Conservation (phyloP, 164 flowering plant species). For the Cinnamomum micranthum region DNA sequence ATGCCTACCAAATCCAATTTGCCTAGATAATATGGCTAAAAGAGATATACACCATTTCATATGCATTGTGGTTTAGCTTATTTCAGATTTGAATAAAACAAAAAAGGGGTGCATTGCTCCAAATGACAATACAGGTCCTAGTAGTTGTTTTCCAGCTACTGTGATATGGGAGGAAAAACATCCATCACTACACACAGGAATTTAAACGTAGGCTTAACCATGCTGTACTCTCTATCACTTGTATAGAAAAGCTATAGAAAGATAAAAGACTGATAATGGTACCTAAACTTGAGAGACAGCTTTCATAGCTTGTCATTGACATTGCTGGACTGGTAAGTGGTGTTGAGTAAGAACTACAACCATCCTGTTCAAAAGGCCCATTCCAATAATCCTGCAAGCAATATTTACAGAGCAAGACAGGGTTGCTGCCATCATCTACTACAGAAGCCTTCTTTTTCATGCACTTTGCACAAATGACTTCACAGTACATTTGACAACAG, state of each 20-base stretch:
- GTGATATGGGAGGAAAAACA: too few species aligned
- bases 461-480: background rate
- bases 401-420: constrained; percentile 22
- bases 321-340: constrained; percentile 43
- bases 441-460: constrained; percentile 8
- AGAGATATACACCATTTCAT: too few species aligned
- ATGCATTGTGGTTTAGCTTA: too few species aligned
- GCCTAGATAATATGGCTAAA: too few species aligned
- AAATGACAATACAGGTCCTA: too few species aligned
- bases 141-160: too few species aligned
- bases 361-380: constrained; percentile 19
- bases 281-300: constrained; percentile 57
- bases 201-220: background rate
- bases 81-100: too few species aligned
- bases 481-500: background rate
- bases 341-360: constrained; percentile 24
- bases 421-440: constrained; percentile 17
- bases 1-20: background rate
- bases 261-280: constrained; percentile 12
- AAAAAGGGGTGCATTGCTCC: too few species aligned
- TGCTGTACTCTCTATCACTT: background rate
- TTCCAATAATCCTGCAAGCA: constrained; percentile 33
- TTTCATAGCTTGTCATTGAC: constrained; percentile 50
- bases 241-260: background rate
- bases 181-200: too few species aligned